phyloP scores from a whole-genome alignment of 2,329 filamentous ascomycete genomes.

The Paraphoma chrysanthemicola region DNA sequence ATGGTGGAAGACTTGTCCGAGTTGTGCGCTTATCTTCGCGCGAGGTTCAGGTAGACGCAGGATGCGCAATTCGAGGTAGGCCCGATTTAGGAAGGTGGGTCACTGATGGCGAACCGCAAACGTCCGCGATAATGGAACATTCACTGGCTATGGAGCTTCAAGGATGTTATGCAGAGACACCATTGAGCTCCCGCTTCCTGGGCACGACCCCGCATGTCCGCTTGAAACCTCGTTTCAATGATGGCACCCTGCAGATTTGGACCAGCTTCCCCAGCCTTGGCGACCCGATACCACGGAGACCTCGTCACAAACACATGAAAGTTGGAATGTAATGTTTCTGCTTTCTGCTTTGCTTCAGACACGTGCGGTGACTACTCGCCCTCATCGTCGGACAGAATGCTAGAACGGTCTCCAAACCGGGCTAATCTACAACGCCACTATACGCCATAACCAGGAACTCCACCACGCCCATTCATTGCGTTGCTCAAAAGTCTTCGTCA shows the following conservation, averaged over 20 bases:
- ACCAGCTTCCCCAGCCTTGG: constrained; percentile 12
- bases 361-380: background rate
- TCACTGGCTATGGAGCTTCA: background rate
- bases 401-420: constrained; percentile 7
- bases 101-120: constrained; percentile 1
- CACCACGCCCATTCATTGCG: constrained; percentile 9
- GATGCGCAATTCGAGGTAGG: constrained; percentile 28
- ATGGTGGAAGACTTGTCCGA: background rate
- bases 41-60: constrained; percentile 12
- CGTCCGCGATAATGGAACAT: background rate
- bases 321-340: no score
- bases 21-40: constrained; percentile 32
- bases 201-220: constrained; percentile 19
- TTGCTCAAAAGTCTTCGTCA: constrained; percentile 42
- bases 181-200: constrained; percentile 15
- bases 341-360: background rate
- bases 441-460: constrained; percentile 31
- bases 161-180: background rate
- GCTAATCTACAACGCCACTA: constrained; percentile 31
- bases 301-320: background rate
- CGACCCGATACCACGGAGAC: background rate
- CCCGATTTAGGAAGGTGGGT: constrained; percentile 37
- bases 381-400: background rate
- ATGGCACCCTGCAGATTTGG: constrained; percentile 15
- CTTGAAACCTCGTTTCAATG: constrained; percentile 1